phyloP scores from a whole-genome alignment of 495 filamentous ascomycete genomes.

The Podospora sp. region DNA sequence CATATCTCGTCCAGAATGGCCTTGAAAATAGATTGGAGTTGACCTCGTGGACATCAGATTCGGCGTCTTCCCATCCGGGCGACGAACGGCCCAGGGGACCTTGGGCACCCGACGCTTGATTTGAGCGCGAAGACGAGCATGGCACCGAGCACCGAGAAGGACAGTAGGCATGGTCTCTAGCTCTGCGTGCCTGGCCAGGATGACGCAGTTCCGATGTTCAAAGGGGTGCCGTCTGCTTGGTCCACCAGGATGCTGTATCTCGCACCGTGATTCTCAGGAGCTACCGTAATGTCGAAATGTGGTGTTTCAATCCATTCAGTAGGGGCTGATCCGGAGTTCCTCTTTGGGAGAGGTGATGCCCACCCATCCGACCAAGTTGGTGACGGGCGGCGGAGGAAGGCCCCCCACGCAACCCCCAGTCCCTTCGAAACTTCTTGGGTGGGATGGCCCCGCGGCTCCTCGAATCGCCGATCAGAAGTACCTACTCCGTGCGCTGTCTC shows the following conservation, averaged over 20 bases:
- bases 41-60: not conserved
- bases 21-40: not conserved
- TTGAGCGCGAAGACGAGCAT: not conserved
- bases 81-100: not conserved
- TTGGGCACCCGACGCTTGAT: not conserved
- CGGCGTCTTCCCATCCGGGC: not conserved
- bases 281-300: conserved; percentile 15
- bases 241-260: not conserved
- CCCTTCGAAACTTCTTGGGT: conserved; percentile 4
- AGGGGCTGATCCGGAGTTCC: conserved; percentile 29
- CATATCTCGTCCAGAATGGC: not conserved
- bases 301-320: conserved; percentile 26
- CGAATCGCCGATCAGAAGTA: not conserved
- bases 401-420: conserved; percentile 21
- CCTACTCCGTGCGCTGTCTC: not conserved
- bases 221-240: not conserved
- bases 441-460: not conserved
- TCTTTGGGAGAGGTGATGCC: conserved; percentile 29
- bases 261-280: not conserved
- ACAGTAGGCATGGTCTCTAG: not conserved
- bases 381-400: not conserved
- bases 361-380: conserved; percentile 1
- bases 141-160: not conserved
- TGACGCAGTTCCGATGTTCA: not conserved
- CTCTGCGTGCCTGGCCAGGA: not conserved